Percentiles rank a stretch among this genome's conserved stretches.
phyloP scores from a whole-genome alignment of 2,329 filamentous ascomycete genomes.

The Neonectria coccinea region DNA sequence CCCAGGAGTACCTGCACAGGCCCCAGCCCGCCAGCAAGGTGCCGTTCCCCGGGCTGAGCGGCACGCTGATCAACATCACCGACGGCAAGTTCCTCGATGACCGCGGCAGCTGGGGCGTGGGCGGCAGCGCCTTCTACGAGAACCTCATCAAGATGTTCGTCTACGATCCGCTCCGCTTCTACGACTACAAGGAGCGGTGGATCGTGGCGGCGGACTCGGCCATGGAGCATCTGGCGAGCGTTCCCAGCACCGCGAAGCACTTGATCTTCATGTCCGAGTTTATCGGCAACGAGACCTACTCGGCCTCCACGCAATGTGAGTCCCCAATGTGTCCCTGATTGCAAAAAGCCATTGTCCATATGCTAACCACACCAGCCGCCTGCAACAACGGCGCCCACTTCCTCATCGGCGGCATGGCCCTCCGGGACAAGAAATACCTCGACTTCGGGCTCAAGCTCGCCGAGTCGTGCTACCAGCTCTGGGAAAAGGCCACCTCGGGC shows the following conservation, averaged over 20 bases:
- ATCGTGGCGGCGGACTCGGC: neutral
- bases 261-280: neutral
- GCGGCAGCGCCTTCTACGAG: neutral
- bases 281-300: neutral
- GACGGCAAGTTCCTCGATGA: neutral
- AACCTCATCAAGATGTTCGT: neutral
- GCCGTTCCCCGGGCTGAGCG: neutral
- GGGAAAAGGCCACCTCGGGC: neutral
- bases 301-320: neutral
- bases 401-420: constrained; percentile 5
- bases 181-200: neutral
- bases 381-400: neutral
- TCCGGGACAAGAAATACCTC: neutral
- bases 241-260: neutral
- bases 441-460: neutral
- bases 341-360: too few species aligned
- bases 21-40: neutral
- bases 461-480: constrained; percentile 2
- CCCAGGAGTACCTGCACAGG: neutral
- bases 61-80: neutral
- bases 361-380: neutral
- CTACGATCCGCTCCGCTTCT: neutral
- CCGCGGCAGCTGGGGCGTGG: neutral
- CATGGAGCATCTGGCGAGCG: neutral
- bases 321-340: neutral